Evolutionary conservation across 139 green algal species (phyloP), one percentile per base, ranked within the genome.

Genomic region (Nannochloris sp.): DNA sequence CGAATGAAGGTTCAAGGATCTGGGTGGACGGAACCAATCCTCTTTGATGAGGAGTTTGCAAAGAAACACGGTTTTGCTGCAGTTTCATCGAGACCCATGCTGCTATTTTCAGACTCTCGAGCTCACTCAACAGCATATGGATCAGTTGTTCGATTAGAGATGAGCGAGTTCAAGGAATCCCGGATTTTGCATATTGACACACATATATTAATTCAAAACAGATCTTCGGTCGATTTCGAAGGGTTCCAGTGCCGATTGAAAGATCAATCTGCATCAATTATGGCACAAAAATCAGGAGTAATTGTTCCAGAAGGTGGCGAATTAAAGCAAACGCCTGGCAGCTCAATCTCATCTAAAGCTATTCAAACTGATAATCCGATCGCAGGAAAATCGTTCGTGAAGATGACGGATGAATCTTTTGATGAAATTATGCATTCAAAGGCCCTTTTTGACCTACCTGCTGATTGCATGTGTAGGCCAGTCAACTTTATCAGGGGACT

Each of bases 191-290:
- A 71, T 3, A 49, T 94, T 63, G 83, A 92, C 50, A 77, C 81
- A 0, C 78, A 90, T 57, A 24, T 90, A n/a, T 64, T 89, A 43
- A 62, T 91, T 3, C 75, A 70, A 50, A 95, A 95, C 69, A 65
- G 67, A 25, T 90, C 84, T 1, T 75, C 81, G 21, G 75, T 87
- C 29, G 59, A 69, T 5, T 69, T 95, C n/a, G 66, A 83, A 61
- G 68, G 91, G 44, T 49, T 86, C 59, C 87, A 91, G 61, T 78
- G 76, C 4, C 31, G 19, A 16, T 19, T 23, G 10, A n/a, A 19
- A 16, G 50, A 12, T 5, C 19, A 51, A 27, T 64, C 57, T 50
- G 5, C 57, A 18, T 25, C 56, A 25, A 27, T 7, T 54, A 43
- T 21, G n/a, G 11, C n/a, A 19, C 46, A 53, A 53, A 19, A 40